phyloP scores from a whole-genome alignment of 495 filamentous ascomycete species.

The Penicillium subrubescens region DNA sequence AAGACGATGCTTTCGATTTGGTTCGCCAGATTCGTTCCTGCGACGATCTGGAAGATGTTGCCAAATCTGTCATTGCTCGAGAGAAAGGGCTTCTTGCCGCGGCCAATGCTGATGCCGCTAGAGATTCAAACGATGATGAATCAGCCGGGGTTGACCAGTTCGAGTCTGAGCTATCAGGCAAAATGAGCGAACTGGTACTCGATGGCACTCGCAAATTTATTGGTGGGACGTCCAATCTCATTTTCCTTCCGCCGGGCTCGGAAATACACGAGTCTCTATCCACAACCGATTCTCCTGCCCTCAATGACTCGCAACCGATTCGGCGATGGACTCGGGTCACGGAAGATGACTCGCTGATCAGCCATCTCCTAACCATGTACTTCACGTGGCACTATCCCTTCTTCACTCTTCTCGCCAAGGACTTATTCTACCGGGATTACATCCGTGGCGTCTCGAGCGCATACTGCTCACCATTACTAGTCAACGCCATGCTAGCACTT shows the following conservation, averaged over 20 bases:
- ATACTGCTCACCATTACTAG: conserved; percentile 87
- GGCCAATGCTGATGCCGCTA: conserved; percentile 18
- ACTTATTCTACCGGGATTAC: conserved; percentile 87
- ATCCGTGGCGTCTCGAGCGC: conserved; percentile 59
- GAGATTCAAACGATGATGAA: conserved; percentile 33
- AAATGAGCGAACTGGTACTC: conserved; percentile 90
- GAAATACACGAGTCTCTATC: conserved; percentile 52
- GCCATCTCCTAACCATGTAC: conserved; percentile 94
- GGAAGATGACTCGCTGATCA: conserved; percentile 72
- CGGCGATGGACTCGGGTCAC: conserved; percentile 89
- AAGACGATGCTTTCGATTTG: conserved; percentile 77
- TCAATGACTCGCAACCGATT: conserved; percentile 48
- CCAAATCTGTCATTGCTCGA: conserved; percentile 70
- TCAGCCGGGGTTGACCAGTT: conserved; percentile 56
- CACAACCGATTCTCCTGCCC: conserved; percentile 18
- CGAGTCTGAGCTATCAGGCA: conserved; percentile 84
- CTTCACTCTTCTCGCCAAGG: conserved; percentile 91
- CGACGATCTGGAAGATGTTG: conserved; percentile 87
- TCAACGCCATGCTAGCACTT: conserved; percentile 94
- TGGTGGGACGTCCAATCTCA: conserved; percentile 91
- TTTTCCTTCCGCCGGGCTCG: conserved; percentile 67
- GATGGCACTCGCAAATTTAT: conserved; percentile 92
- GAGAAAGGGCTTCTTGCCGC: conserved; percentile 42
- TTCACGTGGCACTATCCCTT: conserved; percentile 98
- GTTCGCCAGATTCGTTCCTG: conserved; percentile 88